Base-by-base conservation (phyloP, 2,329 filamentous ascomycete genomes). In the Cryphonectria carpinicola region DNA sequence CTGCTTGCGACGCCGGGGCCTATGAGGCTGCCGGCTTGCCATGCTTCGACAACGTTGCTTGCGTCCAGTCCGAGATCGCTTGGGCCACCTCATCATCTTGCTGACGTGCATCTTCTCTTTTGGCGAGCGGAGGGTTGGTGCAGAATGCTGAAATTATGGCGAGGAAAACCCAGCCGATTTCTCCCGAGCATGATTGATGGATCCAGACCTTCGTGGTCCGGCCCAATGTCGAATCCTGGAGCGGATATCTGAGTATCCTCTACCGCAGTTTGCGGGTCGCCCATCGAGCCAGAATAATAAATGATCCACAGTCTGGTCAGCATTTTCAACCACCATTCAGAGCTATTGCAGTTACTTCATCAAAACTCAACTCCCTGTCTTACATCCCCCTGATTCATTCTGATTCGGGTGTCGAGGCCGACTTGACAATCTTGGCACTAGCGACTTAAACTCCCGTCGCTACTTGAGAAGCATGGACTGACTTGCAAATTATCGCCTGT, bases 341-440 rank as follows among this genome's bases (percentile, higher is more conserved):
- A 66, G 66, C 56, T 68, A 35, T 72, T 72, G 66, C 37, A 71
- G 63, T 72, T 72, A 72, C 71, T 22, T 64, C 13, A 72, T 69
- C 10, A 65, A 70, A 72, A 67, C 17, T 32, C 43, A n/a, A 4
- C n/a, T 41, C 68, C 56, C 62, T 66, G 62, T 28, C 17, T 46
- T 49, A 32, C 25, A 61, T 54, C 32, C 19, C 19, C 28, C 46
- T 41, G 61, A 43, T 63, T 60, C 62, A 39, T 43, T 46, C 54
- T 68, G 39, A 62, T 62, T 41, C 66, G 37, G 69, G 54, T 28
- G 25, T 62, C n/a, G 25, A 14, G 41, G 60, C 66, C 65, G 49
- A 66, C 67, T 35, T 35, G 41, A 62, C 68, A 60, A 61, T 35
- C 63, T 46, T 58, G 37, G n/a, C 66, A 37, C 17, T n/a, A 71